Evolutionary conservation across 257 asterid species (phyloP), one percentile per base, ranked within the genome.

Genomic region (Solanum tarapatanum): DNA sequence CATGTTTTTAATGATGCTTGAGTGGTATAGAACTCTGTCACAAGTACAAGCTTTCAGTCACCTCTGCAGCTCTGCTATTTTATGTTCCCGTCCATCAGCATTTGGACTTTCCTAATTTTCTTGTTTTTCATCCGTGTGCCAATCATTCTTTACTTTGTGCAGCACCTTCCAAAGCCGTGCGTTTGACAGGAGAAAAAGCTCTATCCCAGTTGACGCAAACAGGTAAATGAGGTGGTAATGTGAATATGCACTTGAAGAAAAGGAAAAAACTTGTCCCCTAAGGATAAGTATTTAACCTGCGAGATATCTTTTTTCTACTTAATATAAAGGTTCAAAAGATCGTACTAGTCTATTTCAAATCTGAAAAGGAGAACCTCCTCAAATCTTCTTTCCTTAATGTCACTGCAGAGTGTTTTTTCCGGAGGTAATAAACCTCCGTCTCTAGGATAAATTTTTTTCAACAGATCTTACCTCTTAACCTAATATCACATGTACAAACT

Each of bases 141-240:
- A 17, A 48, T 82, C 85, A 82, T 82, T 82, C 28, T 82, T 82
- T 45, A 68, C 83, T 70, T 86, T 72, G 87, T 86, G 55, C 89
- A 66, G 80, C 13, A 45, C 84, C 75, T 82, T 66, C 82, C 89
- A 43, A 32, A 82, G 36, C 69, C 51, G 62, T 43, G 30, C 10
- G 7, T 83, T 37, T 43, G 87, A 19, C 33, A 16, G 74, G 84
- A 72, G 85, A 28, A 60, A 51, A 87, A 69, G 33, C 77, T 82
- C n/a, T 70, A 32, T 69, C 87, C 51, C 72, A 33, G 51, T 37
- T 68, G 83, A 55, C 39, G 36, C 88, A 37, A 75, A 60, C 85
- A 74, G 88, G 88, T 55, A 76, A 80, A 28, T 28, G 85, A 26
- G 68, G 39, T 7, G 39, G 84, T 43, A 43, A 28, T 16, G 33